Conservation (phyloP, 148 eudicot species). For the Spergularia marina region DNA sequence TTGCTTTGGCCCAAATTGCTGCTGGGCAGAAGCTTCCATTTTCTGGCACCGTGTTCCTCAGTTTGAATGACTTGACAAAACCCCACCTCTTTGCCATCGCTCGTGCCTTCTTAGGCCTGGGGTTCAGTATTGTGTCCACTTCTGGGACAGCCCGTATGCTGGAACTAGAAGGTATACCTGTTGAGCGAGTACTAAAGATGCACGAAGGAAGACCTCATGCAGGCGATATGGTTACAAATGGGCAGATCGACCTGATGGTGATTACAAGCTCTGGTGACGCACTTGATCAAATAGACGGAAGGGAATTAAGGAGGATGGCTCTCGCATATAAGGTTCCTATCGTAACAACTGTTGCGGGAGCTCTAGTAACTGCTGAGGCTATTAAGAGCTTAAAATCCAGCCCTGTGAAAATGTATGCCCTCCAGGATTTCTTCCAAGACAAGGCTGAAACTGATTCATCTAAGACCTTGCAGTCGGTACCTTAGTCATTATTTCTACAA, state of each 20-base stretch:
- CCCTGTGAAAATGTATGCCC: conserved; percentile 70
- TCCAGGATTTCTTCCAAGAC: conserved; percentile 76
- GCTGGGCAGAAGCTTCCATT: conserved; percentile 86
- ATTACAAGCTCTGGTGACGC: conserved; percentile 89
- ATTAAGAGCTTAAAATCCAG: conserved; percentile 71
- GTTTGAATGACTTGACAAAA: conserved; percentile 88
- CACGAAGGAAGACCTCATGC: conserved; percentile 98
- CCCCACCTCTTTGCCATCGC: conserved; percentile 68
- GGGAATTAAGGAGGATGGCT: conserved; percentile 91
- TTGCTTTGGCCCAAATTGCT: conserved; percentile 90
- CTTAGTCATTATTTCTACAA: conserved; percentile 30
- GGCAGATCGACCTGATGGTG: conserved; percentile 89
- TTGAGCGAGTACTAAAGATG: conserved; percentile 84
- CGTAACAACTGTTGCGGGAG: conserved; percentile 90
- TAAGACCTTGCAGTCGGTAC: conserved; percentile 46
- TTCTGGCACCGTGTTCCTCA: conserved; percentile 78
- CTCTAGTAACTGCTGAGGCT: conserved; percentile 82
- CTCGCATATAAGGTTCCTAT: conserved; percentile 79
- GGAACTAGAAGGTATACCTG: conserved; percentile 72
- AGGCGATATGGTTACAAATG: conserved; percentile 86
- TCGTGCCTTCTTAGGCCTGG: conserved; percentile 56
- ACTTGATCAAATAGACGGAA: conserved; percentile 84
- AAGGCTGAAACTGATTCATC: conserved; percentile 21
- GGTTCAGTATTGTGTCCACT: conserved; percentile 68
- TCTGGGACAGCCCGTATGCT: conserved; percentile 86